These are phyloP conservation scores for Vigna reflexopilosa DNA, from an alignment of 306 rosid species.

Conservation along the genomic window DNA sequence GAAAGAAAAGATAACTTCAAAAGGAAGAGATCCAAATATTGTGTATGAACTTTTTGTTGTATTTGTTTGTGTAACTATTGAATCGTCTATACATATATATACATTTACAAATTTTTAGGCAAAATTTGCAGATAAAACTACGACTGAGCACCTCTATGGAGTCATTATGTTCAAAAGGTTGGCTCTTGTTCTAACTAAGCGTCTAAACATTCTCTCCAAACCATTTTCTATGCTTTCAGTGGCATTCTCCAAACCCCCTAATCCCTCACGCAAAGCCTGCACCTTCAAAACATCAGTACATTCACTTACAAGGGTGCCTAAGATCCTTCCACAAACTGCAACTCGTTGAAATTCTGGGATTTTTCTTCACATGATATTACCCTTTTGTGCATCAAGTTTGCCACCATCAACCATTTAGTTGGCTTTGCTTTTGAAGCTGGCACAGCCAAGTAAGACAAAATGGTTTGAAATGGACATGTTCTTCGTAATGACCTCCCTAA, in stretches of 20 bases:
- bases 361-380: slow-evolving; percentile 45
- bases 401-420: slow-evolving; percentile 50
- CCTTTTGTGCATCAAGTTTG: slow-evolving; percentile 60
- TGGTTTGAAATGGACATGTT: slow-evolving; percentile 52
- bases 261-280: slow-evolving; percentile 34
- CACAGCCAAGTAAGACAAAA: slow-evolving; percentile 48
- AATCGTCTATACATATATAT: slow-evolving; percentile 6
- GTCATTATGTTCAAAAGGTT: slow-evolving; percentile 67
- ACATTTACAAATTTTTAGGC: slow-evolving; percentile 10
- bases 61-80: slow-evolving; percentile 31
- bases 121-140: slow-evolving; percentile 20
- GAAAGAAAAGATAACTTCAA: neutral
- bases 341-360: slow-evolving; percentile 41
- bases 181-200: slow-evolving; percentile 63
- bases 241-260: slow-evolving; percentile 58
- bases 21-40: neutral
- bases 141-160: slow-evolving; percentile 39
- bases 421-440: slow-evolving; percentile 45
- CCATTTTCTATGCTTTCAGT: slow-evolving; percentile 63
- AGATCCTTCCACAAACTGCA: slow-evolving; percentile 54
- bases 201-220: slow-evolving; percentile 58
- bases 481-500: slow-evolving; percentile 49
- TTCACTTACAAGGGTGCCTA: slow-evolving; percentile 24
- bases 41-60: slow-evolving; percentile 16
- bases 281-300: slow-evolving; percentile 46